Conservation (phyloP, 164 flowering plant genomes). For the Euptelea pleiosperma region DNA sequence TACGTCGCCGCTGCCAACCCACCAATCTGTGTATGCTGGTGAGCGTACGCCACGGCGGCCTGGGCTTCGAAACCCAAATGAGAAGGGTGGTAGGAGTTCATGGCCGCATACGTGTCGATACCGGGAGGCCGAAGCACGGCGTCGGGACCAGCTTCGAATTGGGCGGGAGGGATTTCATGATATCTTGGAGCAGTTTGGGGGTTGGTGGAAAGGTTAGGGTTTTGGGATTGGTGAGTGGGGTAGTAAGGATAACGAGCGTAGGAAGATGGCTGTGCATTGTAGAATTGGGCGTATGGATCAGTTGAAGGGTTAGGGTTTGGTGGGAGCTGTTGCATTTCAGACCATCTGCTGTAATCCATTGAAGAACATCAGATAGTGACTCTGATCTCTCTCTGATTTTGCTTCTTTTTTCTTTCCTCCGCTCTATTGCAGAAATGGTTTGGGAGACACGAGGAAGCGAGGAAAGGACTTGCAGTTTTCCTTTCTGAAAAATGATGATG, state of each 20-base stretch:
- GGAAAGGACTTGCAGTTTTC: too few relatives aligned
- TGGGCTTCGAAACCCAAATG: slow-evolving; percentile 14
- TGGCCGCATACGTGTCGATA: slow-evolving; percentile 5
- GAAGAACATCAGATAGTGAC: slow-evolving; percentile 1
- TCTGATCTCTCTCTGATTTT: too few relatives aligned
- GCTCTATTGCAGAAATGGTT: too few relatives aligned
- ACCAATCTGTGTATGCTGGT: slow-evolving; percentile 1
- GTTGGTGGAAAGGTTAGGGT: slow-evolving; percentile 5
- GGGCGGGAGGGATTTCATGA: not conserved
- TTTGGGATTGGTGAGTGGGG: not conserved
- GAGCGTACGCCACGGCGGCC: not conserved
- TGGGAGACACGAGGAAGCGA: too few relatives aligned
- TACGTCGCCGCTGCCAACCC: slow-evolving; percentile 2
- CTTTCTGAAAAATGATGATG: too few relatives aligned
- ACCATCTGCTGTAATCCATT: slow-evolving; percentile 15
- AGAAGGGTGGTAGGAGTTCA: slow-evolving; percentile 1
- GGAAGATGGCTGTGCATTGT: not conserved
- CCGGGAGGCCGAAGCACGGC: not conserved
- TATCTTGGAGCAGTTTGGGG: not conserved
- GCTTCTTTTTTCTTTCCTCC: too few relatives aligned
- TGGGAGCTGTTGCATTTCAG: slow-evolving; percentile 6
- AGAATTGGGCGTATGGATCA: slow-evolving; percentile 3
- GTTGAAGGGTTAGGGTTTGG: slow-evolving; percentile 8
- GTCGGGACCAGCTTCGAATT: not conserved
- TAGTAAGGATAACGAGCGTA: not conserved